phyloP scores from a whole-genome alignment of 306 rosid species.

The Sicyos edulis region DNA sequence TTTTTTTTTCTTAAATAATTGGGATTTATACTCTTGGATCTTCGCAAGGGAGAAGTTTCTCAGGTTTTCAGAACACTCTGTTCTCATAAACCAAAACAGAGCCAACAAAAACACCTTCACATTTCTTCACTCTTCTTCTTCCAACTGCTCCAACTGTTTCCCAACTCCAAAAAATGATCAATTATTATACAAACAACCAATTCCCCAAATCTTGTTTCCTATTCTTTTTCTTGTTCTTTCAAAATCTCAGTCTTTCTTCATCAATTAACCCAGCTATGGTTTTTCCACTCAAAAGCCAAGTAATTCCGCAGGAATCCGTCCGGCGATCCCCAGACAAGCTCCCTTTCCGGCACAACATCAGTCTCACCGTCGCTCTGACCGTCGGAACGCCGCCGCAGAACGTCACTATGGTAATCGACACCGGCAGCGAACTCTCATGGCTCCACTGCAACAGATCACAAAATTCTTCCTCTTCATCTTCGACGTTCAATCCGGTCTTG shows the following conservation, averaged over 20 bases:
- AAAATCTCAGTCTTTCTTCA: background rate
- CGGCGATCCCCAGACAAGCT: conserved; percentile 64
- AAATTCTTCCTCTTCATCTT: background rate
- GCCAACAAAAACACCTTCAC: background rate
- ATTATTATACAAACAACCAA: conserved; percentile 10
- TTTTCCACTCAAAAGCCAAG: conserved; percentile 63
- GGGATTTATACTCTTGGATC: conserved; percentile 1
- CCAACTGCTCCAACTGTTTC: background rate
- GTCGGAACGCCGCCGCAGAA: conserved; percentile 86
- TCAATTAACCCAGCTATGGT: conserved; percentile 27
- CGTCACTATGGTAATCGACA: conserved; percentile 72
- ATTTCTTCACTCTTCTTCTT: background rate
- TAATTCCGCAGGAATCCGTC: conserved; percentile 47
- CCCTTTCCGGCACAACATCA: conserved; percentile 64
- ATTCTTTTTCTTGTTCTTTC: conserved; percentile 21
- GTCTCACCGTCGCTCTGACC: conserved; percentile 55
- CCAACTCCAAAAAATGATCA: conserved; percentile 28
- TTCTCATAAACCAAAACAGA: conserved; percentile 8
- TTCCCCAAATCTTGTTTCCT: conserved; percentile 25
- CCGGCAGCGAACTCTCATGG: conserved; percentile 93
- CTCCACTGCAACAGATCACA: conserved; percentile 49
- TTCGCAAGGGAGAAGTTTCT: background rate
- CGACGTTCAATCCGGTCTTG: conserved; percentile 35
- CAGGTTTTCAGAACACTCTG: conserved; percentile 6
- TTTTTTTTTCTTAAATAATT: background rate